phyloP scores from a whole-genome alignment of 257 asterid species.

The Salvia splendens region DNA sequence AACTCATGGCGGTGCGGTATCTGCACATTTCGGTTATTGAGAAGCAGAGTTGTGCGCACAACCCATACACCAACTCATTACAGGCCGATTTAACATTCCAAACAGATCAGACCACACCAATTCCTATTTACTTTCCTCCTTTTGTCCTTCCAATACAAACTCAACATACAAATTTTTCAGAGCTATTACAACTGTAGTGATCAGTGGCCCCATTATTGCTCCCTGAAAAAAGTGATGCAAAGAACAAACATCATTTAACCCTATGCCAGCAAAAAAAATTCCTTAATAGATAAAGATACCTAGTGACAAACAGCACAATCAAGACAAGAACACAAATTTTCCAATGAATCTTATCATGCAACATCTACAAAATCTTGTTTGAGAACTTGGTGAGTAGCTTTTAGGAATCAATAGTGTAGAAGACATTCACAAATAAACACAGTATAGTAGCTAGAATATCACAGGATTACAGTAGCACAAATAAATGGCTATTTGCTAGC shows the following conservation, averaged over 20 bases:
- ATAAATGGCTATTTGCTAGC: too few relatives aligned
- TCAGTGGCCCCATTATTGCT: conserved; percentile 93
- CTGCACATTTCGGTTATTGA: conserved; percentile 11
- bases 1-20: not conserved
- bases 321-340: not conserved
- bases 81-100: not conserved
- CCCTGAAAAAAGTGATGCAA: conserved; percentile 58
- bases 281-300: not conserved
- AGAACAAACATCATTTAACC: not conserved
- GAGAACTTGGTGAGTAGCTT: too few relatives aligned
- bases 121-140: conserved; percentile 40
- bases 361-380: not conserved
- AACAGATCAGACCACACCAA: conserved; percentile 8
- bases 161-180: conserved; percentile 79
- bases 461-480: not conserved
- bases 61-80: not conserved
- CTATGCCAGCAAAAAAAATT: not conserved
- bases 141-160: conserved; percentile 61
- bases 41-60: not conserved
- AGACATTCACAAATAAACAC: not conserved
- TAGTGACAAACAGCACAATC: not conserved
- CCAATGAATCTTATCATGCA: not conserved
- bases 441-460: not conserved
- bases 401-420: not conserved
- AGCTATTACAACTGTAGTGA: conserved; percentile 84